phyloP scores from a whole-genome alignment of 768 basidiomycete species.

The Amanita subjunquillea region DNA sequence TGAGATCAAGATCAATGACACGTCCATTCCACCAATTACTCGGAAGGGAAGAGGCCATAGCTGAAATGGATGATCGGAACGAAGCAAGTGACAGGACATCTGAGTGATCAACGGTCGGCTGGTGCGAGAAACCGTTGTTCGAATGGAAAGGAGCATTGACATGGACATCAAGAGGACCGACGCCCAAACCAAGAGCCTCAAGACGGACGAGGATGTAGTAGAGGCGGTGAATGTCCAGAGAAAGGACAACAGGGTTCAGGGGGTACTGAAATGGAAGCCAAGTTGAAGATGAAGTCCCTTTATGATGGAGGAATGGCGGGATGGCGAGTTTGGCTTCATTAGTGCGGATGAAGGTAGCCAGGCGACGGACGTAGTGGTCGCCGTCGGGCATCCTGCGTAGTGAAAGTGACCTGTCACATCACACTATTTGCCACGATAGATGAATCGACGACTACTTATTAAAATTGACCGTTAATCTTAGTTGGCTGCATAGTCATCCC shows the following conservation, averaged over 20 bases:
- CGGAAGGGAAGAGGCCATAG: constrained; percentile 55
- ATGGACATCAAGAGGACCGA: constrained; percentile 73
- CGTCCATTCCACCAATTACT: constrained; percentile 61
- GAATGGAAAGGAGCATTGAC: constrained; percentile 68
- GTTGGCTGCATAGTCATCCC: constrained; percentile 31
- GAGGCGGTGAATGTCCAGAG: constrained; percentile 72
- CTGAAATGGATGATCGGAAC: constrained; percentile 67
- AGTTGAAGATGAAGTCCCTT: constrained; percentile 20
- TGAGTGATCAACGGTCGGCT: constrained; percentile 45
- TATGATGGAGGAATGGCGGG: constrained; percentile 19
- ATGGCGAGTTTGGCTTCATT: constrained; percentile 71
- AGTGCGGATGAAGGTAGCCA: constrained; percentile 59
- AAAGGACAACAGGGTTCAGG: constrained; percentile 50
- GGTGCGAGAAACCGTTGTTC: constrained; percentile 61
- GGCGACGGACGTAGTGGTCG: constrained; percentile 65
- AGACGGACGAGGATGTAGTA: constrained; percentile 85
- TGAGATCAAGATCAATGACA: constrained; percentile 63
- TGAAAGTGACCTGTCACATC: no score
- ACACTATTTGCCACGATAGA: constrained; percentile 21
- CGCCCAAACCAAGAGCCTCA: constrained; percentile 66
- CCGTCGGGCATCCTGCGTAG: constrained; percentile 35
- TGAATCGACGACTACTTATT: constrained; percentile 51
- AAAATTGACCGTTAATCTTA: constrained; percentile 27
- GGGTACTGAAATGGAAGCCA: constrained; percentile 44
- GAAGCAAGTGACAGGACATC: constrained; percentile 70